A percentile compares a stretch with the other conserved stretches of the same genome.
Conservation (phyloP, 2,329 filamentous ascomycete species). For the Chaetomiaceae sp. region DNA sequence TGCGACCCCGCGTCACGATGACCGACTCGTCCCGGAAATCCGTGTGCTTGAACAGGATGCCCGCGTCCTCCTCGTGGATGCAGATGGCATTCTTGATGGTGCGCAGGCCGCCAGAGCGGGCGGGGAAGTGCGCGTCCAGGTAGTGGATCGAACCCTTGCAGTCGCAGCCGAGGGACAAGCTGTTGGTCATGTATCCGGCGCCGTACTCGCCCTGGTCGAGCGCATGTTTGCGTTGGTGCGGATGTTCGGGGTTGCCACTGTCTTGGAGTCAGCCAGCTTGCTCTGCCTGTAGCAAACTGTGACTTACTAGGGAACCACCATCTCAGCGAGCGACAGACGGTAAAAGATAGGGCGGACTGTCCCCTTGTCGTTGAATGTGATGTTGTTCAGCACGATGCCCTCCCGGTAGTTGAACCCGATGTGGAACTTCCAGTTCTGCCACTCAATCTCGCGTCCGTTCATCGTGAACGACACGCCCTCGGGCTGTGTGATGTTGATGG, state of each 20-base stretch:
- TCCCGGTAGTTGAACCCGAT: constrained; percentile 94
- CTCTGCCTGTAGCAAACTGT: not conserved
- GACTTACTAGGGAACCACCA: constrained; percentile 16
- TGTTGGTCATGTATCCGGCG: constrained; percentile 80
- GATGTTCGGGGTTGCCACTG: constrained; percentile 67
- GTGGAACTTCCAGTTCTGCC: constrained; percentile 93
- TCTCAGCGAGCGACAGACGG: constrained; percentile 59
- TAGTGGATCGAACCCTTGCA: constrained; percentile 92
- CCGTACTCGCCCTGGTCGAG: constrained; percentile 80
- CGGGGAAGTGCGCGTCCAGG: constrained; percentile 81
- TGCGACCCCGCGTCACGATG: constrained; percentile 79
- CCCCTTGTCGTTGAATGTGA: constrained; percentile 82
- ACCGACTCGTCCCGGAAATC: constrained; percentile 88
- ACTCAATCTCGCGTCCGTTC: constrained; percentile 67
- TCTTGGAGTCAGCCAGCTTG: constrained; percentile 12
- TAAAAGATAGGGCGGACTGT: constrained; percentile 77
- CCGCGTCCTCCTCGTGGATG: constrained; percentile 89
- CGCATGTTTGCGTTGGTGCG: constrained; percentile 76
- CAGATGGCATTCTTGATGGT: constrained; percentile 93
- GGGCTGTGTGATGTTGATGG: constrained; percentile 66
- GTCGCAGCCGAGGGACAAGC: constrained; percentile 69
- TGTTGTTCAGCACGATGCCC: constrained; percentile 84
- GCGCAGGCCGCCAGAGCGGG: constrained; percentile 66
- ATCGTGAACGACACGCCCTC: constrained; percentile 84
- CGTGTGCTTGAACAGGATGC: constrained; percentile 89